Percentiles rank a stretch among this genome's conserved stretches.
Conservation (phyloP, 2,329 filamentous ascomycete species). For the Aaosphaeria pasadenensis region DNA sequence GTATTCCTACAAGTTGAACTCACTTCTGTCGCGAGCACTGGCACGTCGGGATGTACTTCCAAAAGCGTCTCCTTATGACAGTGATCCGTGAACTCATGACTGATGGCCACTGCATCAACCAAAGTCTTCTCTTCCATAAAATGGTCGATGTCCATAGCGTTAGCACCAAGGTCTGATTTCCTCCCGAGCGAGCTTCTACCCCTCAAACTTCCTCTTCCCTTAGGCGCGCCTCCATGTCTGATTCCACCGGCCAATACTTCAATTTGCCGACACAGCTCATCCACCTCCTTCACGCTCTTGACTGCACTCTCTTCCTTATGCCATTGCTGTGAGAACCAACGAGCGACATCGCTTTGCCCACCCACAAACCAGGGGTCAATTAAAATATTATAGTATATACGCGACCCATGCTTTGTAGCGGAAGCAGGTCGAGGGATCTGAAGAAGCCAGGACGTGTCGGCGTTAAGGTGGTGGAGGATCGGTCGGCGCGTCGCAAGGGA, state of each 20-base stretch:
- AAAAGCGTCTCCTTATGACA: slow-evolving; percentile 59
- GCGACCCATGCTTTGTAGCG: slow-evolving; percentile 40
- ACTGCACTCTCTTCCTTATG: slow-evolving; percentile 56
- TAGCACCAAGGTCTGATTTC: slow-evolving; percentile 9
- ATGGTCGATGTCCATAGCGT: background rate
- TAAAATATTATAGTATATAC: slow-evolving; percentile 61
- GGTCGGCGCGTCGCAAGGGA: slow-evolving; percentile 46
- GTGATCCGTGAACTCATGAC: slow-evolving; percentile 68
- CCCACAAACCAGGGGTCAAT: slow-evolving; percentile 66
- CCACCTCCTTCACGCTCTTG: slow-evolving; percentile 54
- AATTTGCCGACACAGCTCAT: slow-evolving; percentile 49
- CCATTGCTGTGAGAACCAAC: slow-evolving; percentile 65
- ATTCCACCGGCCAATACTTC: slow-evolving; percentile 42
- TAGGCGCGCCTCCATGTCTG: slow-evolving; percentile 10
- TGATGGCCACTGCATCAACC: slow-evolving; percentile 60
- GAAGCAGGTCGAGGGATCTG: slow-evolving; percentile 57
- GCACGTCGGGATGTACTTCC: slow-evolving; percentile 52
- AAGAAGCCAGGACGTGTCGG: slow-evolving; percentile 66
- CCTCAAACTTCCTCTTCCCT: slow-evolving; percentile 11
- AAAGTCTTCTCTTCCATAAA: slow-evolving; percentile 26
- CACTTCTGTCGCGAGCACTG: slow-evolving; percentile 57
- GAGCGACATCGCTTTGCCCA: slow-evolving; percentile 60
- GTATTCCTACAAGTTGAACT: background rate
- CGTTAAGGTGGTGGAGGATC: slow-evolving; percentile 63
- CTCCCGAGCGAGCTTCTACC: slow-evolving; percentile 8